Base-by-base conservation (phyloP, 2,329 filamentous ascomycete species). In the Rutstroemia sp. region DNA sequence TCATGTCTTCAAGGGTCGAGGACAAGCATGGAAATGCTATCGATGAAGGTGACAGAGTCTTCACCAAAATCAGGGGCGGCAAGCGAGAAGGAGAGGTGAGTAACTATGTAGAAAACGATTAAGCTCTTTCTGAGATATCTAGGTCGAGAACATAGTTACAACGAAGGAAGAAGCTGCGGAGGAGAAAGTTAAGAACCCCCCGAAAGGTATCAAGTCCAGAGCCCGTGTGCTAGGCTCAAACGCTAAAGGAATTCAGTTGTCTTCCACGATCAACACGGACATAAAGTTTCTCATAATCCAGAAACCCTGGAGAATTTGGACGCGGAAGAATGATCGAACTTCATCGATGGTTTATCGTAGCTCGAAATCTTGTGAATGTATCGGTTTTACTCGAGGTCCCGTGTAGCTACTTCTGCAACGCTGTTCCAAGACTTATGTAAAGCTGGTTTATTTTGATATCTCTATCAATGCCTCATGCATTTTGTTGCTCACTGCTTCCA, bases 1-100 rank as follows among this genome's bases (percentile, higher is more conserved):
- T 17, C 39, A 59, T 61, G 57, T 37, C 57, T 17, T 45, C 51
- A 56, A 54, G 23, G 23, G 56, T 60, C 14, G 38, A 63, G 37
- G 72, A 73, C 37, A 74, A 73, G 59, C 62, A 70, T 44, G 68
- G 66, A 57, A 64, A 73, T 62, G 64, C 67, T 6, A 74, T 75
- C 56, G 23, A 68, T 16, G 68, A 71, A 54, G 73, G 72, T 38
- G 72, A 74, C 48, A 64, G 66, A 34, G 72, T 75, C n/a, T 71
- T 69, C 60, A 74, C 72, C 5, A 71, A 69, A 54, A 65, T 70
- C 16, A 67, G 72, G 16, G 72, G 73, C 45, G 72, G 73, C 14
- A 67, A 69, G 51, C 71, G 69, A 44, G 71, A 74, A 47, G 72
- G 73, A 10, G 63, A 72, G 34, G 67, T 66, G 58, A 57, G 65